These are phyloP conservation scores for Deinandra increscens DNA, from an alignment of 129 eudicot species.

Conservation along the genomic window DNA sequence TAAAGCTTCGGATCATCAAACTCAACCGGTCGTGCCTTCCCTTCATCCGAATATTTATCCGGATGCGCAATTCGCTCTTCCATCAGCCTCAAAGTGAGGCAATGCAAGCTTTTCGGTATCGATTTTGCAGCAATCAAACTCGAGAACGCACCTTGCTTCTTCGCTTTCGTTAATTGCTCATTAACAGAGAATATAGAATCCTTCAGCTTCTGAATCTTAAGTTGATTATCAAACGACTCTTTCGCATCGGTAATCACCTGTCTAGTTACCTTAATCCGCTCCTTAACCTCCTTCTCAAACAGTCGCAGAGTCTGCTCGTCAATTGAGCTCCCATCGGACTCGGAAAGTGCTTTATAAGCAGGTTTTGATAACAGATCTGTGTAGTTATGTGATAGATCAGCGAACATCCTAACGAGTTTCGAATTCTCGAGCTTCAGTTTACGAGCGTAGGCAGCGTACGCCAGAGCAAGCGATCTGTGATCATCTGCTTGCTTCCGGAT, in stretches of 20 bases:
- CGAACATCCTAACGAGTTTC: slow-evolving; percentile 6
- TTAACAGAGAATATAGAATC: slow-evolving; percentile 10
- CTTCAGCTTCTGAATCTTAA: slow-evolving; percentile 17
- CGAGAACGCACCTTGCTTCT: slow-evolving; percentile 18
- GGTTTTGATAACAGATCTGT: slow-evolving; percentile 7
- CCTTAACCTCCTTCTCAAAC: slow-evolving; percentile 22
- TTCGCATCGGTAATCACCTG: slow-evolving; percentile 13
- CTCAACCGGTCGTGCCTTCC: slow-evolving; percentile 6
- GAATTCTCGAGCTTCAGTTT: slow-evolving; percentile 16
- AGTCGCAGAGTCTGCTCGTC: not conserved
- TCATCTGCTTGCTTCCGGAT: slow-evolving; percentile 20
- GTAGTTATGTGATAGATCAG: slow-evolving; percentile 7
- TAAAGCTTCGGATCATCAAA: slow-evolving; percentile 14
- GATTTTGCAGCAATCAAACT: slow-evolving; percentile 19
- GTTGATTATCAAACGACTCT: slow-evolving; percentile 20
- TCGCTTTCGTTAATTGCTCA: slow-evolving; percentile 10
- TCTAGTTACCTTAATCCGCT: slow-evolving; percentile 15
- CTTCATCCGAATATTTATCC: not conserved
- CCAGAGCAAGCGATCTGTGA: slow-evolving; percentile 17
- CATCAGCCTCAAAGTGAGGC: slow-evolving; percentile 14
- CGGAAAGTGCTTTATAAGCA: not conserved
- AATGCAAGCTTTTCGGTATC: slow-evolving; percentile 16
- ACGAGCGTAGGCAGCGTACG: slow-evolving; percentile 17
- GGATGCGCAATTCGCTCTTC: slow-evolving; percentile 22
- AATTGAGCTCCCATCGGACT: not conserved